phyloP scores from a whole-genome alignment of 2,329 filamentous ascomycete genomes.

The Paecilomyces dactylethromorphus region DNA sequence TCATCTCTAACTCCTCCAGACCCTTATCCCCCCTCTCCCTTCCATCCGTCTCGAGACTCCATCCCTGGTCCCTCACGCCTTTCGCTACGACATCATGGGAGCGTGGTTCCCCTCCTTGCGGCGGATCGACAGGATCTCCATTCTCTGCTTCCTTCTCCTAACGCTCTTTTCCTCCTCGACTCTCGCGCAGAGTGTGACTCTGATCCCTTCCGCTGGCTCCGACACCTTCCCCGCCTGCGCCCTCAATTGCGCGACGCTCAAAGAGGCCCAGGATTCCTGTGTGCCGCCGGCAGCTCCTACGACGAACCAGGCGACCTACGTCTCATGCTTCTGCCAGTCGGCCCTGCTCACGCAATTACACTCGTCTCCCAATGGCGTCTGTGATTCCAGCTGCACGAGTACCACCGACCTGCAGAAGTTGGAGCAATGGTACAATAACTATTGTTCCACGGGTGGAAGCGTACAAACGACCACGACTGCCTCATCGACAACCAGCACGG shows the following conservation, averaged over 20 bases:
- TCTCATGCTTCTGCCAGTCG: constrained; percentile 68
- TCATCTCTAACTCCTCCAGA: background rate
- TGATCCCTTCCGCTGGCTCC: constrained; percentile 32
- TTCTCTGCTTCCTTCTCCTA: background rate
- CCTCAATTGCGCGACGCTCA: constrained; percentile 52
- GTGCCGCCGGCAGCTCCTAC: constrained; percentile 50
- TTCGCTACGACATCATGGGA: background rate
- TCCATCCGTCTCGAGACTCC: background rate
- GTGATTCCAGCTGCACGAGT: constrained; percentile 52
- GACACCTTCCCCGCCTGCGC: constrained; percentile 57
- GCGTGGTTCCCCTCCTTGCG: background rate
- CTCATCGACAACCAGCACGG: constrained; percentile 11
- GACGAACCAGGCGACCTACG: constrained; percentile 49
- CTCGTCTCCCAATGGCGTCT: constrained; percentile 52
- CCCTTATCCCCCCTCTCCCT: background rate
- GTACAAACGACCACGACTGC: constrained; percentile 24
- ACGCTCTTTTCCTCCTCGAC: background rate
- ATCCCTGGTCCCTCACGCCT: background rate
- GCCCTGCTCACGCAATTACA: constrained; percentile 53
- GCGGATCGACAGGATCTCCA: background rate
- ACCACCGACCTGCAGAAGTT: constrained; percentile 51
- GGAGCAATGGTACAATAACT: constrained; percentile 62
- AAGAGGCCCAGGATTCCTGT: constrained; percentile 66
- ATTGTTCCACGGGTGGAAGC: constrained; percentile 50
- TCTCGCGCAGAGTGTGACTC: constrained; percentile 13